These are phyloP conservation scores for Salvia miltiorrhiza DNA, from an alignment of 257 asterid species.

Conservation along the genomic window DNA sequence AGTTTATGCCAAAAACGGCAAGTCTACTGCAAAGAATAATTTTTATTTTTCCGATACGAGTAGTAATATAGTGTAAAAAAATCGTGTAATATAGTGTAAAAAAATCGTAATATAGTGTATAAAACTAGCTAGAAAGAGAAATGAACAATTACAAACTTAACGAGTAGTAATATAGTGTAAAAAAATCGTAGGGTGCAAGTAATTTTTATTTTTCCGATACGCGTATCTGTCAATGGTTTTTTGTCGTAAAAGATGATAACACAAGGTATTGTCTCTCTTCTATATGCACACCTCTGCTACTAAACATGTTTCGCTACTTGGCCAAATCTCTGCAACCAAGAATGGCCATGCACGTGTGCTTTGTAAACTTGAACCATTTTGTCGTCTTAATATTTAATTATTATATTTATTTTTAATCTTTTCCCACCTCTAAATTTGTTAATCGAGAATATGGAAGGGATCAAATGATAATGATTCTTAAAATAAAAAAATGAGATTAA, in stretches of 20 bases:
- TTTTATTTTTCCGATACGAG: too few relatives aligned
- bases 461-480: too few relatives aligned
- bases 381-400: conserved; percentile 14
- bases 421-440: not conserved
- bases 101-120: too few relatives aligned
- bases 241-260: conserved; percentile 23
- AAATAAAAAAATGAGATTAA: too few relatives aligned
- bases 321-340: conserved; percentile 22
- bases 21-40: too few relatives aligned
- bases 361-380: not conserved
- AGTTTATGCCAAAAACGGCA: too few relatives aligned
- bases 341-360: conserved; percentile 39
- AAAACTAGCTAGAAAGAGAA: too few relatives aligned
- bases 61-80: too few relatives aligned
- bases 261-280: conserved; percentile 18
- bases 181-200: not conserved
- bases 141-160: too few relatives aligned
- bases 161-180: not conserved
- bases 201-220: not conserved
- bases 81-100: too few relatives aligned
- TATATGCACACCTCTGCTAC: not conserved
- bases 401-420: not conserved
- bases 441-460: too few relatives aligned
- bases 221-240: conserved; percentile 12
- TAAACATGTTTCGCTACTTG: conserved; percentile 18